Conservation (phyloP, 2,329 filamentous ascomycete genomes). For the Sporothrix protearum region DNA sequence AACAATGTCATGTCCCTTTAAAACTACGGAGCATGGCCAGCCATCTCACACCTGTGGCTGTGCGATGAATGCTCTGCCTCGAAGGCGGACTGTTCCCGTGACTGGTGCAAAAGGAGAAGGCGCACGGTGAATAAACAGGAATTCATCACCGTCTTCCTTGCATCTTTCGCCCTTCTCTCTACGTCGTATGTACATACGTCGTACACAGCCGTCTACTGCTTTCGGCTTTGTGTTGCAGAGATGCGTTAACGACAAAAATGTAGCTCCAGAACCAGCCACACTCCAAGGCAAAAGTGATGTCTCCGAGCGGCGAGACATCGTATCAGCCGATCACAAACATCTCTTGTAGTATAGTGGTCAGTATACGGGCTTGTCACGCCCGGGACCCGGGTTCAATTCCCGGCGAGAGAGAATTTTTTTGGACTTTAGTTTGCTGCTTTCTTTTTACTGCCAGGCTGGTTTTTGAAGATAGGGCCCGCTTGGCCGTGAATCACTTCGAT, state of each 20-base stretch:
- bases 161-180: neutral
- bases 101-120: neutral
- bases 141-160: neutral
- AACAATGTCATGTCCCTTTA: neutral
- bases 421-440: neutral
- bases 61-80: slow-evolving; percentile 10
- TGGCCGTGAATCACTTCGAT: neutral
- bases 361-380: slow-evolving; percentile 13
- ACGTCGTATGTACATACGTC: too few relatives aligned
- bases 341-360: slow-evolving; percentile 14
- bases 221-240: too few relatives aligned
- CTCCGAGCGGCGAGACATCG: neutral
- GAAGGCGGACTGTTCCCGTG: neutral
- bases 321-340: neutral
- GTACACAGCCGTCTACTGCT: too few relatives aligned
- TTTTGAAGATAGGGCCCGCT: neutral
- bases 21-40: neutral
- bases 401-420: slow-evolving; percentile 6
- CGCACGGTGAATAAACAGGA: too few relatives aligned
- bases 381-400: slow-evolving; percentile 15
- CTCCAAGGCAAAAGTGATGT: neutral
- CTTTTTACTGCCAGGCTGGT: neutral
- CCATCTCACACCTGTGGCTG: neutral
- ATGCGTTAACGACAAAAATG: too few relatives aligned
- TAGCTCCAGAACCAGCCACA: neutral